Evolutionary conservation across 2,329 filamentous ascomycete species (phyloP).

Genomic region (Parastagonospora avenae): DNA sequence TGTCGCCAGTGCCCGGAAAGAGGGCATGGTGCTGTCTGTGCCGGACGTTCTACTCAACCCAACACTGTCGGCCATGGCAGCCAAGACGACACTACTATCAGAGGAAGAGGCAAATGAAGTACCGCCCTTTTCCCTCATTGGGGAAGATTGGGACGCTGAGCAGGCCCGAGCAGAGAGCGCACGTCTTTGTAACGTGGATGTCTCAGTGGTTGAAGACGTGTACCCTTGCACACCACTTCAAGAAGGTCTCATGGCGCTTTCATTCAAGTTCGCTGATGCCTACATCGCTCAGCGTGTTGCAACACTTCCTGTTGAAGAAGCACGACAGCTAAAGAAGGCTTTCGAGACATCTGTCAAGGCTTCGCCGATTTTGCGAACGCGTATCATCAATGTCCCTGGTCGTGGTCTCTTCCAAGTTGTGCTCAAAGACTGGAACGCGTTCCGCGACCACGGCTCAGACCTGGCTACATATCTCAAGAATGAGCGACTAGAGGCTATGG

Average conservation of each 20-base stretch:
- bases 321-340: constrained; percentile 40
- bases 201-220: constrained; percentile 43
- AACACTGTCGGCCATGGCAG: constrained; percentile 54
- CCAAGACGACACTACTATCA: constrained; percentile 29
- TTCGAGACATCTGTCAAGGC: constrained; percentile 43
- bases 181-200: constrained; percentile 33
- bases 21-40: constrained; percentile 58
- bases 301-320: constrained; percentile 37
- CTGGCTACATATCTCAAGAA: constrained; percentile 41
- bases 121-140: constrained; percentile 42
- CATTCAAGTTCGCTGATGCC: constrained; percentile 42
- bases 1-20: constrained; percentile 58
- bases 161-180: constrained; percentile 47
- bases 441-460: constrained; percentile 34
- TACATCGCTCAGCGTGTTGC: constrained; percentile 49
- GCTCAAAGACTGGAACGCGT: constrained; percentile 35
- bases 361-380: constrained; percentile 48
- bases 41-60: constrained; percentile 60
- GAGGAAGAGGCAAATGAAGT: constrained; percentile 27
- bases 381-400: constrained; percentile 44
- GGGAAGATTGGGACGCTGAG: constrained; percentile 29
- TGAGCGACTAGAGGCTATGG: constrained; percentile 44
- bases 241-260: constrained; percentile 49
- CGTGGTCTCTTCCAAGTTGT: constrained; percentile 48
- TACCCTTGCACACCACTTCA: constrained; percentile 52